Conservation (phyloP, 371 early-diverging fungal species). For the Mortierella sp. region DNA sequence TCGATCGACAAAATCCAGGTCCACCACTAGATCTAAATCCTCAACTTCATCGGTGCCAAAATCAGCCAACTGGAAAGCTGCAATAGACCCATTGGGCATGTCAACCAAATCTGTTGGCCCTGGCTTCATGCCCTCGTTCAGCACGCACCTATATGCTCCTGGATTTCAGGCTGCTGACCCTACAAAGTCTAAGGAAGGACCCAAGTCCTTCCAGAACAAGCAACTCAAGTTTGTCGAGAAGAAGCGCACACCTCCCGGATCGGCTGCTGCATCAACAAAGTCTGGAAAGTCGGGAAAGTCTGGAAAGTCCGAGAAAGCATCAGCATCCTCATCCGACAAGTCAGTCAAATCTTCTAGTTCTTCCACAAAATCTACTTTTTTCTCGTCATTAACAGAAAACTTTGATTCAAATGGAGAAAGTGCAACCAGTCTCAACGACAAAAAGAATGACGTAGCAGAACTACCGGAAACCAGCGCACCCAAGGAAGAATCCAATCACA, state of each 20-base stretch:
- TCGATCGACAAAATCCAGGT: conserved; percentile 24
- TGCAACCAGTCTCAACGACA: background rate
- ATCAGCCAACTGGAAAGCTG: conserved; percentile 22
- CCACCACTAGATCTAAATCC: conserved; percentile 30
- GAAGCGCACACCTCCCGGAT: conserved; percentile 6
- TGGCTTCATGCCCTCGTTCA: conserved; percentile 38
- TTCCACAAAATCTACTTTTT: conserved; percentile 27
- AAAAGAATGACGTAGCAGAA: background rate
- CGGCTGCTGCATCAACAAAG: conserved; percentile 32
- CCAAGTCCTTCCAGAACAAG: conserved; percentile 31
- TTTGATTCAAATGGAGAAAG: conserved; percentile 6
- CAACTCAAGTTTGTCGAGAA: conserved; percentile 39
- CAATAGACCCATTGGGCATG: conserved; percentile 35
- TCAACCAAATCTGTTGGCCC: conserved; percentile 31
- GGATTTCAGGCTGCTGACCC: conserved; percentile 21
- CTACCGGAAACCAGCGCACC: background rate
- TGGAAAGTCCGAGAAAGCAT: conserved; percentile 17
- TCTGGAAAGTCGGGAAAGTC: conserved; percentile 27
- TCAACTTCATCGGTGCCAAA: conserved; percentile 25
- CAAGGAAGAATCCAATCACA: background rate
- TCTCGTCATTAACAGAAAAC: conserved; percentile 20
- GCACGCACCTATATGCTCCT: conserved; percentile 29
- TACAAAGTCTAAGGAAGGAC: background rate
- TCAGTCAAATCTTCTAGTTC: conserved; percentile 25
- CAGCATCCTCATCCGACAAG: conserved; percentile 13